Evolutionary conservation across 257 asterid species (phyloP), one percentile per base, ranked within the genome.

Genomic region (Henckelia pumila): DNA sequence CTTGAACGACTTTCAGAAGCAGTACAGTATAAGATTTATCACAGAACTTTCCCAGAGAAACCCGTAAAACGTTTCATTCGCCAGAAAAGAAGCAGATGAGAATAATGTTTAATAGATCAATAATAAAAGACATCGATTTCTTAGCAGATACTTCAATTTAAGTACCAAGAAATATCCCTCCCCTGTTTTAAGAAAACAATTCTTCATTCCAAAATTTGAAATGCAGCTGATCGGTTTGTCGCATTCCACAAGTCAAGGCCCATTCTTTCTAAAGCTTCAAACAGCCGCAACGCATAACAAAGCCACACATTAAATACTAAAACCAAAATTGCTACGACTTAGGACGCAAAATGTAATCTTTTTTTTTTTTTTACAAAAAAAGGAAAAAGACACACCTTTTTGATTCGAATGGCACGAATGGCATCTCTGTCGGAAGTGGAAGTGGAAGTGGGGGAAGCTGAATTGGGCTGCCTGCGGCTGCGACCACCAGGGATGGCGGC

Each of bases 371-470:
- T 28, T 6, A 28, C 3, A 28, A 44, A 44, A 44, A 44, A 14
- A 44, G 4, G 13, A 3, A 40, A 40, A 5, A 6, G 35, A 6
- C 10, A 6, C 10, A 81, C 98, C 96, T 92, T 92, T 69, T 86
- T 82, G 7, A 92, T 83, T 30, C 97, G 96, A 33, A 89, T 89
- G 47, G 90, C 82, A 50, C 97, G 96, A 80, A 92, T 70, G 13
- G 97, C 89, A 63, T 92, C 98, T 77, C 86, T 85, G 68, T 92
- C 97, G 7, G 97, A 92, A 11, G 96, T 86, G 47, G 97, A 92
- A 11, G 96, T 86, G 47, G 83, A 81, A 66, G 81, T 71, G 30
- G 86, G 63, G 61, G 93, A 44, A 44, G 19, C 37, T 22, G 70
- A 59, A 0, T 88, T 55, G 16, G 91, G 30, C 7, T 83, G 62